Evolutionary conservation across 2,329 filamentous ascomycete species (phyloP), one percentile per base, ranked within the genome.

Genomic region (Pseudophaeomoniella oleicola): DNA sequence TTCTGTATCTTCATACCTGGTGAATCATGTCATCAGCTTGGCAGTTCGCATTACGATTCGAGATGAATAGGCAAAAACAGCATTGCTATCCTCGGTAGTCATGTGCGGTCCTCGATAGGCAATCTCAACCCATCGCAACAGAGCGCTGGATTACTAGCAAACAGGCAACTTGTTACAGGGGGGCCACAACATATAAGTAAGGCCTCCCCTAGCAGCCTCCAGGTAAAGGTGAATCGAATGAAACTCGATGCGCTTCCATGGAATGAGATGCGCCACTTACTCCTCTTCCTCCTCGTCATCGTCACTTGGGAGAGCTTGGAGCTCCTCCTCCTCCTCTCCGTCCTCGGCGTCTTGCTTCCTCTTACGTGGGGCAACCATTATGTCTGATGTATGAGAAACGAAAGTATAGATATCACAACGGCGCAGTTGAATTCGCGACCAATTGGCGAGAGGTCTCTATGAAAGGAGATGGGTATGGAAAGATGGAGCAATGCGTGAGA

Each of bases 251-350:
- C n/a, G n/a, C n/a, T n/a, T n/a, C n/a, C n/a, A n/a, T n/a, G n/a
- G n/a, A n/a, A n/a, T n/a, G 17, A 36, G 36, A 17, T 16, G 19
- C 15, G 31, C 6, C n/a, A 51, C 57, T 57, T 53, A 64, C 61
- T 67, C 63, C 48, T 66, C 63, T 55, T 67, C 63, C 39, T 64
- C 64, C 41, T 64, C 62, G 19, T 64, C 62, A 32, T 66, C 64
- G 32, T 65, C 62, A 9, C 64, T 66, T 37, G 64, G 63, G 29
- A 67, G 57, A 19, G 59, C 58, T 39, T 62, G 57, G 3, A 69
- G 55, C 44, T 64, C 59, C 37, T 62, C 59, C 42, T 57, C 63
- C 42, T 64, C 58, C 33, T 60, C 58, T 39, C 56, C 62, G 27
- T 65, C 64, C 35, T 64, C 62, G 14, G 60, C 53, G 18, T 67